A percentile compares a stretch with the other conserved stretches of the same genome.
These are phyloP conservation scores for Rhodamnia argentea DNA, from an alignment of 345 rosid species.

Conservation along the genomic window DNA sequence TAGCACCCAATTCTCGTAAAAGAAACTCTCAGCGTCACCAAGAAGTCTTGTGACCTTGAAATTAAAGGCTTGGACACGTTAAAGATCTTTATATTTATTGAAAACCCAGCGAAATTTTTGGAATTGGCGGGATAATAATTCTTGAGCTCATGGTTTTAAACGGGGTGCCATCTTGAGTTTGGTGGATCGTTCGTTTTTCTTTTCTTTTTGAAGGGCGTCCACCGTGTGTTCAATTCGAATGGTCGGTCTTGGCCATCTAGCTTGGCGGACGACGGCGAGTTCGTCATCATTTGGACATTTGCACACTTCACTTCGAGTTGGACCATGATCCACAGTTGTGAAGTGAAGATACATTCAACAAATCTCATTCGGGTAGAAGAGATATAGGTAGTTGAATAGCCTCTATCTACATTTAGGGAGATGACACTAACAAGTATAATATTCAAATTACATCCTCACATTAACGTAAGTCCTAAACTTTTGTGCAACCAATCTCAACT, in stretches of 20 bases:
- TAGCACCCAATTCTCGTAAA: not conserved
- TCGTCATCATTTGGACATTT: not conserved
- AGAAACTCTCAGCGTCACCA: not conserved
- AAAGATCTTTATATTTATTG: not conserved
- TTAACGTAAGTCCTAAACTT: not conserved
- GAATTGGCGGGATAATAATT: not conserved
- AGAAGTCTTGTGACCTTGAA: not conserved
- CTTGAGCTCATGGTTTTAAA: not conserved
- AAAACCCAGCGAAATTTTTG: not conserved
- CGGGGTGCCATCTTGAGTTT: not conserved
- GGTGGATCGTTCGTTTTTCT: not conserved
- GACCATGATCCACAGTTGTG: not conserved
- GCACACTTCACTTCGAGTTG: not conserved
- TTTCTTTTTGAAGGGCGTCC: not conserved
- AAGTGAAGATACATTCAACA: not conserved
- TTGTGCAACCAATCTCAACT: not conserved
- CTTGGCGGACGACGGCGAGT: not conserved
- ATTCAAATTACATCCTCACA: not conserved
- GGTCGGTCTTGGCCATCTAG: not conserved
- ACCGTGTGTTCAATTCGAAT: not conserved
- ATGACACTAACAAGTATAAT: not conserved
- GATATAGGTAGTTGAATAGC: not conserved
- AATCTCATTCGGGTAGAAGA: not conserved
- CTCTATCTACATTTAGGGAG: not conserved
- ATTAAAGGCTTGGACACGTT: not conserved